These are phyloP conservation scores for Candida quercuum DNA, from an alignment of 805 yeast genomes.

Conservation along the genomic window DNA sequence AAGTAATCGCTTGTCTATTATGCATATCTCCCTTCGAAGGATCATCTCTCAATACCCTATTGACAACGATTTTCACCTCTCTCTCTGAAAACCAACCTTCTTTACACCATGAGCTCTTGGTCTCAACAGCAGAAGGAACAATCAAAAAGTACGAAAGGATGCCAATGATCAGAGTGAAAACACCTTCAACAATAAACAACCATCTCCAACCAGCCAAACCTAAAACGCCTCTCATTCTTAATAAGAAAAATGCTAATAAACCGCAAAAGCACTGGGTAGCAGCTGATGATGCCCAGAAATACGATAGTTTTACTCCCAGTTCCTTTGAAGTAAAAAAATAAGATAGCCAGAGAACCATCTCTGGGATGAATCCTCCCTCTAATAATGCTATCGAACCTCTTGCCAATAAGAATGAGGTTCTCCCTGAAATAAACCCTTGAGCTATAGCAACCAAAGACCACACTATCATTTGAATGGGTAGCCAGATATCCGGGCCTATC, in stretches of 20 bases:
- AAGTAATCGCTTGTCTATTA: conserved; percentile 47
- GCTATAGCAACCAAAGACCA: conserved; percentile 54
- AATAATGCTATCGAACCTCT: conserved; percentile 47
- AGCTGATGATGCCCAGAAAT: conserved; percentile 54
- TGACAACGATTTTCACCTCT: conserved; percentile 55
- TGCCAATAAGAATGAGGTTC: conserved; percentile 38
- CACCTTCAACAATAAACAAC: conserved; percentile 63
- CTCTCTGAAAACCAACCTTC: conserved; percentile 50
- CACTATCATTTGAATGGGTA: conserved; percentile 50
- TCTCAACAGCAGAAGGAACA: conserved; percentile 55
- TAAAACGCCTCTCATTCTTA: conserved; percentile 42
- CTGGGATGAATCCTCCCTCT: conserved; percentile 69
- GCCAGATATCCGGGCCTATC: conserved; percentile 56
- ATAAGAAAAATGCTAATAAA: conserved; percentile 48
- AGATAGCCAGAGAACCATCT: conserved; percentile 56
- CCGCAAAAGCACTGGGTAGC: conserved; percentile 41
- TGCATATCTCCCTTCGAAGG: conserved; percentile 67
- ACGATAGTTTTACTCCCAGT: conserved; percentile 51
- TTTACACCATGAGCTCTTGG: conserved; percentile 42
- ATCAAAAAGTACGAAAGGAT: conserved; percentile 38
- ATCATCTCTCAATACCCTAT: conserved; percentile 56
- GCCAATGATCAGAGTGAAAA: conserved; percentile 52
- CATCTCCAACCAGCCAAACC: conserved; percentile 60
- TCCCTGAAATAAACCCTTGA: conserved; percentile 40
- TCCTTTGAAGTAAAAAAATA: conserved; percentile 61